Conservation (phyloP, 768 basidiomycete species). For the Gautieria morchelliformis region DNA sequence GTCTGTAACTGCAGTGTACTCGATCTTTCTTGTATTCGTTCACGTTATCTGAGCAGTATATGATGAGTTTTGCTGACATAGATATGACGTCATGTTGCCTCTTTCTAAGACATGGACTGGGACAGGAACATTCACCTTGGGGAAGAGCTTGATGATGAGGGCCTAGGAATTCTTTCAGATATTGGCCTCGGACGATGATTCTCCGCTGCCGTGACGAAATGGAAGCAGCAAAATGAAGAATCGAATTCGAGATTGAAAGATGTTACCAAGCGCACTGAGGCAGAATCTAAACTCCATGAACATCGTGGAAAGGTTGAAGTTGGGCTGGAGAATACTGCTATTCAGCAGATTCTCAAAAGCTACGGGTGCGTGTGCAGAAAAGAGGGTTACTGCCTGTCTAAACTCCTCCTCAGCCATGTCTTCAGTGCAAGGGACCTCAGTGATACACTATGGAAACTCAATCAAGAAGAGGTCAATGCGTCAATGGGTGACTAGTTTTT, state of each 20-base stretch:
- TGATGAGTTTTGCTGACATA: too few relatives aligned
- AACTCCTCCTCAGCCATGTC: not conserved
- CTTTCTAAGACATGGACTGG: too few relatives aligned
- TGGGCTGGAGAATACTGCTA: not conserved
- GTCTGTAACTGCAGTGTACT: too few relatives aligned
- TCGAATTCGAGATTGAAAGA: not conserved
- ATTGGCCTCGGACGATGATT: conserved; percentile 23
- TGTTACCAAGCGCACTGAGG: not conserved
- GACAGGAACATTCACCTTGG: conserved; percentile 15
- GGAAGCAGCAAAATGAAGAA: conserved; percentile 12
- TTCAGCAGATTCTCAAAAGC: conserved; percentile 14
- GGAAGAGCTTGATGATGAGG: conserved; percentile 17
- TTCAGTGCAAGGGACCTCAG: not conserved
- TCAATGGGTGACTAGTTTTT: not conserved
- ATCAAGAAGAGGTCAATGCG: not conserved
- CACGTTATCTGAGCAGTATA: not conserved
- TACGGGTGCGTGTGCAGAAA: conserved; percentile 10
- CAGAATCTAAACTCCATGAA: not conserved
- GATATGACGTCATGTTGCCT: too few relatives aligned
- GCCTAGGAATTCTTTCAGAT: conserved; percentile 19
- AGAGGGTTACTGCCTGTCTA: not conserved
- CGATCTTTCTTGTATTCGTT: too few relatives aligned
- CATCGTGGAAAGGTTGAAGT: not conserved
- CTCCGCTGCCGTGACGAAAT: conserved; percentile 14
- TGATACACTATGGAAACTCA: not conserved